Base-by-base conservation (phyloP, 176 grass and related monocot genomes). In the Oryza glumipatula region DNA sequence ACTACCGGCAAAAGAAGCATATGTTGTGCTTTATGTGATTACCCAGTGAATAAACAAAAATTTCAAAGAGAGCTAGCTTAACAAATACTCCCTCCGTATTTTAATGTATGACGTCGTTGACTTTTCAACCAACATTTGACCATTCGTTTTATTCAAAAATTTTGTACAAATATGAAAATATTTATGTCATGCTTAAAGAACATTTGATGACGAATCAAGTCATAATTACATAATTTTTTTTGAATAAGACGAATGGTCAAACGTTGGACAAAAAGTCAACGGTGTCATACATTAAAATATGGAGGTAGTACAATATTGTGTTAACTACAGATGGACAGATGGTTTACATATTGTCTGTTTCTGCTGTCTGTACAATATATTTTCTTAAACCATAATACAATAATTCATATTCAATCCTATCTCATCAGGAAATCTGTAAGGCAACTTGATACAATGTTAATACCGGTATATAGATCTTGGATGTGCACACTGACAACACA, bases 261-360 rank as follows among this genome's bases (percentile, higher is more conserved):
- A 26, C 26, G 26, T 26, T 26, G 26, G 26, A 26, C 26, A 26
- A 26, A 26, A 26, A 26, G 26, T 26, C 26, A 26, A 26, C 26
- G 26, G 26, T 26, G 26, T 26, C 26, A 26, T 26, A 26, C 26
- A 26, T 26, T 1, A 26, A 26, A 26, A 26, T 26, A 26, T 26
- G 26, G 26, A 26, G 26, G 26, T 26, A 26, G 26, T 26, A 80
- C 11, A 68, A 7, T 16, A 17, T 10, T 4, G 3, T n/a, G 6
- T 32, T 13, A 61, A 65, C 54, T 72, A 52, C 11, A 83, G 15
- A 77, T 72, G 16, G 14, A 52, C 15, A 83, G 15, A 77, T 72
- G 16, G 14, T 32, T 78, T 52, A 68, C 24, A 76, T 70, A 21
- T 76, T 78, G 60, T 22, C 41, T 70, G 16, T 4, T 32, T 48